phyloP scores from a whole-genome alignment of 257 asterid species.

The Solanum habrochaites region DNA sequence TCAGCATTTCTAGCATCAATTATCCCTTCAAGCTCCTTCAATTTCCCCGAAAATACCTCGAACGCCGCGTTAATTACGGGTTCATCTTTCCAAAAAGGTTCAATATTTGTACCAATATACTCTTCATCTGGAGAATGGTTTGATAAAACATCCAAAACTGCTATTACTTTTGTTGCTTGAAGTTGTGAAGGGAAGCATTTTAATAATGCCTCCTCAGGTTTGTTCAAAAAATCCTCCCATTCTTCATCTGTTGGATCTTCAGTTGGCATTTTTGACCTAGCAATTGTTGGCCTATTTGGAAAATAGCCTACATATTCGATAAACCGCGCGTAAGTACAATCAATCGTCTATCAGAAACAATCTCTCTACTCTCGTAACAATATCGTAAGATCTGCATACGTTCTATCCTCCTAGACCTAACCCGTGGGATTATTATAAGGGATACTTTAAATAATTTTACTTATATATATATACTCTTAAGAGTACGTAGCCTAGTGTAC shows the following conservation, averaged over 20 bases:
- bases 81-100: too few relatives aligned
- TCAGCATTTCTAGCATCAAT: too few relatives aligned
- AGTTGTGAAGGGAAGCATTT: slow-evolving; percentile 48
- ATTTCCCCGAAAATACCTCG: too few relatives aligned
- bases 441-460: not conserved
- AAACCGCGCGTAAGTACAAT: not conserved
- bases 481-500: too few relatives aligned
- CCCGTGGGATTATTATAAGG: not conserved
- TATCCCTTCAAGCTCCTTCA: too few relatives aligned
- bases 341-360: not conserved
- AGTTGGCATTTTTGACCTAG: slow-evolving; percentile 43
- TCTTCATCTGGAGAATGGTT: slow-evolving; percentile 82
- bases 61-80: too few relatives aligned
- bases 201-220: slow-evolving; percentile 53
- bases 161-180: slow-evolving; percentile 44
- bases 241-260: slow-evolving; percentile 45
- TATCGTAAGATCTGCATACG: not conserved
- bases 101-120: slow-evolving; percentile 27
- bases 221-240: slow-evolving; percentile 22
- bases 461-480: too few relatives aligned
- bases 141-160: slow-evolving; percentile 52
- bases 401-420: not conserved
- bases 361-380: not conserved
- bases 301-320: slow-evolving; percentile 39
- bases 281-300: slow-evolving; percentile 66